phyloP scores from a whole-genome alignment of 2,329 filamentous ascomycete genomes.

The Fusarium buxicola region DNA sequence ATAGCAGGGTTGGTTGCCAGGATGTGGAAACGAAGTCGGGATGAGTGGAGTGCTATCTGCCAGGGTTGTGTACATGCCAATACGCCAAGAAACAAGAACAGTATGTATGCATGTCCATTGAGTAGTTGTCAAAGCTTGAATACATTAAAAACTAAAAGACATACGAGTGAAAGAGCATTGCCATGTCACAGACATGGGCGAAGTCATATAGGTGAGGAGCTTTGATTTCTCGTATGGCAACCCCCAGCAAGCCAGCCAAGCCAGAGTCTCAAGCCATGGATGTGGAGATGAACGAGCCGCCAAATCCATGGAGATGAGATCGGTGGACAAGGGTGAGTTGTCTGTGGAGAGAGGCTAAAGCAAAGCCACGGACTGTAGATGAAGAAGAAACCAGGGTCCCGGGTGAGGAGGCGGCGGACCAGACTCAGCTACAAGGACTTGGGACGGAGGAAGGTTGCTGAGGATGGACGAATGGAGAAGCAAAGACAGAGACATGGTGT shows the following conservation, averaged over 20 bases:
- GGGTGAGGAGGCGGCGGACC: constrained; percentile 31
- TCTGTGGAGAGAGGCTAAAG: constrained; percentile 33
- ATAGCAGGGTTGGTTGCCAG: constrained; percentile 35
- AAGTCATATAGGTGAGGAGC: constrained; percentile 15
- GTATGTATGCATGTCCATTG: constrained; percentile 9
- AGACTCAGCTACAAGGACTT: constrained; percentile 17
- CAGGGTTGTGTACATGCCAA: constrained; percentile 33
- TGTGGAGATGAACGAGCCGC: constrained; percentile 35
- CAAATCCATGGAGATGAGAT: constrained; percentile 35
- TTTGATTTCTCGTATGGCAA: constrained; percentile 30
- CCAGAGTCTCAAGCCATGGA: constrained; percentile 16
- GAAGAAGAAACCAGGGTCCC: constrained; percentile 35
- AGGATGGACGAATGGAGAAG: constrained; percentile 36
- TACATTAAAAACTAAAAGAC: neutral
- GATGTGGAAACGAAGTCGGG: constrained; percentile 25
- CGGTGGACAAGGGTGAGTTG: constrained; percentile 31
- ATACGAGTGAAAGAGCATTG: constrained; percentile 12
- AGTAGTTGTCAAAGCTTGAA: neutral
- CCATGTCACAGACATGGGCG: constrained; percentile 26
- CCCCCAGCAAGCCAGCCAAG: constrained; percentile 10
- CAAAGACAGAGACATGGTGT: constrained; percentile 44
- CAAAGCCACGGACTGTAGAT: constrained; percentile 34
- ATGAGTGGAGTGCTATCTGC: constrained; percentile 31
- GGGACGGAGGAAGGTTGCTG: constrained; percentile 14
- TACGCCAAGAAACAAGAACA: constrained; percentile 5